phyloP scores from a whole-genome alignment of 352 stramenopile genomes.

The Thalassiosira mediterranea region DNA sequence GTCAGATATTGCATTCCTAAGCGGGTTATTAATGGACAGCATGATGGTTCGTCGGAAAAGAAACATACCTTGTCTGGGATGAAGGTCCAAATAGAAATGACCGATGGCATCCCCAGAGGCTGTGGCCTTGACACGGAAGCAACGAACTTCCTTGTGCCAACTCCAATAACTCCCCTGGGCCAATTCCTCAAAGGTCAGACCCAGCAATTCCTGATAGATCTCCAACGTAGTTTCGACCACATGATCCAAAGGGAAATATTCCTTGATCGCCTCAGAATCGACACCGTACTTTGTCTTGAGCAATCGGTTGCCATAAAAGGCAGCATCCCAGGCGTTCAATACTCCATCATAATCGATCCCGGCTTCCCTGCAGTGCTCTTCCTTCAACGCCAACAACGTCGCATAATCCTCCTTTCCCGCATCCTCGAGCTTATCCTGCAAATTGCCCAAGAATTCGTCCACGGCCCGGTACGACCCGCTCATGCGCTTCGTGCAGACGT shows the following conservation, averaged over 20 bases:
- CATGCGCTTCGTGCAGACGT: slow-evolving; percentile 87
- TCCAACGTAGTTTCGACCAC: slow-evolving; percentile 87
- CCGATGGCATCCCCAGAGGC: slow-evolving; percentile 80
- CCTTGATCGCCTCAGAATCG: slow-evolving; percentile 87
- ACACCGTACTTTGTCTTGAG: slow-evolving; percentile 89
- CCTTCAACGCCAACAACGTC: slow-evolving; percentile 44
- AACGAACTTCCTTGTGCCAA: slow-evolving; percentile 89
- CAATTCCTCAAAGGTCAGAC: slow-evolving; percentile 88
- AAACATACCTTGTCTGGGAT: slow-evolving; percentile 85
- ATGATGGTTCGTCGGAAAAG: too few species aligned
- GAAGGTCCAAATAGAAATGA: slow-evolving; percentile 90
- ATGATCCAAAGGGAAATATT: slow-evolving; percentile 89
- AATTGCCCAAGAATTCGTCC: slow-evolving; percentile 37
- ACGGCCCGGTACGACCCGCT: slow-evolving; percentile 28
- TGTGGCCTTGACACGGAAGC: slow-evolving; percentile 87
- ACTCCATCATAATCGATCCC: slow-evolving; percentile 82
- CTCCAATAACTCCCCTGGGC: slow-evolving; percentile 69
- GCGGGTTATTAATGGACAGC: too few species aligned
- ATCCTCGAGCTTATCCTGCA: slow-evolving; percentile 30
- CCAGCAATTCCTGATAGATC: slow-evolving; percentile 90
- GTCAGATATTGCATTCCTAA: too few species aligned
- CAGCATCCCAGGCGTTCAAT: slow-evolving; percentile 90
- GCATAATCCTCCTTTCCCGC: slow-evolving; percentile 46
- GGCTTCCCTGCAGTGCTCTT: slow-evolving; percentile 59
- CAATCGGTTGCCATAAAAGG: slow-evolving; percentile 89